Evolutionary conservation across 495 filamentous ascomycete genomes (phyloP).

Genomic region (Ramalina intermedia): DNA sequence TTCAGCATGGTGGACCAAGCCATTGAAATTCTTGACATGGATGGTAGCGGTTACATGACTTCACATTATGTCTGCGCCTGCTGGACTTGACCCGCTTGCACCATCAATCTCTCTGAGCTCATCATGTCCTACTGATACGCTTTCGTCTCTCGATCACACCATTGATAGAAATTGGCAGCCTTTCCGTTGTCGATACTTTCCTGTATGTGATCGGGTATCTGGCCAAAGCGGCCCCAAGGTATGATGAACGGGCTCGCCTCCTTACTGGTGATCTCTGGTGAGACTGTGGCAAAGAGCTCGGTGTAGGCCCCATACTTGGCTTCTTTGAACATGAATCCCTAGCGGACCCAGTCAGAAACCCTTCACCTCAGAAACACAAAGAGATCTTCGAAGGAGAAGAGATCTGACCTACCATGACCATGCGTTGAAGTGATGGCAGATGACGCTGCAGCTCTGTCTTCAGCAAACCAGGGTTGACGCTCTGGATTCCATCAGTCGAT

Average conservation of each 20-base stretch:
- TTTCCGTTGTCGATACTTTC: constrained; percentile 2
- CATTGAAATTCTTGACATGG: too few relatives aligned
- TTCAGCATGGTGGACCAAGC: too few relatives aligned
- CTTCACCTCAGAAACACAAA: too few relatives aligned
- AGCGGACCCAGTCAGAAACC: constrained; percentile 4
- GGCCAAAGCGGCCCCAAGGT: constrained; percentile 19
- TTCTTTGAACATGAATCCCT: constrained; percentile 17
- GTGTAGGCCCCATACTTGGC: constrained; percentile 30
- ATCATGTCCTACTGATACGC: not conserved
- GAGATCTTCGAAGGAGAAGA: not conserved
- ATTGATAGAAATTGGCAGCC: constrained; percentile 7
- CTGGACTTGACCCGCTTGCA: too few relatives aligned
- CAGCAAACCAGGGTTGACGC: constrained; percentile 30
- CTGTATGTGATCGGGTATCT: constrained; percentile 7
- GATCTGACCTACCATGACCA: constrained; percentile 9
- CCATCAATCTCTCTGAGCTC: too few relatives aligned
- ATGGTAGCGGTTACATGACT: too few relatives aligned
- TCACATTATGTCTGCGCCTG: too few relatives aligned
- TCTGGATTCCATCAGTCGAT: not conserved
- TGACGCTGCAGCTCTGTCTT: constrained; percentile 30
- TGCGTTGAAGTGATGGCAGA: constrained; percentile 8
- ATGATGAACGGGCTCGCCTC: constrained; percentile 22
- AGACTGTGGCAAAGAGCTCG: constrained; percentile 28
- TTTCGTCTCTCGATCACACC: constrained; percentile 5
- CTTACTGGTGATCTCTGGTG: constrained; percentile 21